Base-by-base conservation (phyloP, 441 rosid species). In the Cnidoscolus chayamansa region DNA sequence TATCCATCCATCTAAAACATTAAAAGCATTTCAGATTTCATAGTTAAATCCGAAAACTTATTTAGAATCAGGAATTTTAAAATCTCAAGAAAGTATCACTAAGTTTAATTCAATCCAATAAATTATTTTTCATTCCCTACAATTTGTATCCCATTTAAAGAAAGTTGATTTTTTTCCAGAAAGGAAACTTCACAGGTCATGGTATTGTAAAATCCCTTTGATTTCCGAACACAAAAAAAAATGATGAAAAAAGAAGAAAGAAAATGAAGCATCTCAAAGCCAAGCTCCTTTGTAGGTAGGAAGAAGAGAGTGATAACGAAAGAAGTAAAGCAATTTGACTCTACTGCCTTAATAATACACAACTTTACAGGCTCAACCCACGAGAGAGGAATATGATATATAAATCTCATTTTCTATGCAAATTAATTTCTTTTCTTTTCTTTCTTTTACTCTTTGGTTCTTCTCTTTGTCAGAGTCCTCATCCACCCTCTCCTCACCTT, bases 401-500 rank as follows among this genome's bases (percentile, higher is more conserved):
- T 25, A 25, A 25, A 65, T 73, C 77, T 74, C 74, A 54, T 70
- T 78, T 45, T 68, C 77, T 78, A 68, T 72, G 72, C 63, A 56
- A 35, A 40, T 40, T 40, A 5, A 3, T 40, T 40, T 40, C 45
- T 30, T 25, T 25, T 25, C 25, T 25, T 25, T 25, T 58, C 8
- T 31, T 31, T 68, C 67, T 63, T 15, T 79, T 72, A 78, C 77
- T 81, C 83, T 74, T 68, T 80, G 80, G 83, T 73, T 71, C 78
- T 87, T 67, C 85, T 88, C 89, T 84, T 92, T 78, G 95, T 89
- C 71, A 92, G 86, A 69, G 80, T 85, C 85, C 88, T 84, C 77
- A 88, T 85, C 98, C 98, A 92, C 53, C 97, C 88, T 72, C 81
- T 89, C 81, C 88, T 87, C 71, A 84, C 89, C 77, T 87, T 88